These are phyloP conservation scores for Agrocybe praecox DNA, from an alignment of 768 basidiomycete species.

Conservation along the genomic window DNA sequence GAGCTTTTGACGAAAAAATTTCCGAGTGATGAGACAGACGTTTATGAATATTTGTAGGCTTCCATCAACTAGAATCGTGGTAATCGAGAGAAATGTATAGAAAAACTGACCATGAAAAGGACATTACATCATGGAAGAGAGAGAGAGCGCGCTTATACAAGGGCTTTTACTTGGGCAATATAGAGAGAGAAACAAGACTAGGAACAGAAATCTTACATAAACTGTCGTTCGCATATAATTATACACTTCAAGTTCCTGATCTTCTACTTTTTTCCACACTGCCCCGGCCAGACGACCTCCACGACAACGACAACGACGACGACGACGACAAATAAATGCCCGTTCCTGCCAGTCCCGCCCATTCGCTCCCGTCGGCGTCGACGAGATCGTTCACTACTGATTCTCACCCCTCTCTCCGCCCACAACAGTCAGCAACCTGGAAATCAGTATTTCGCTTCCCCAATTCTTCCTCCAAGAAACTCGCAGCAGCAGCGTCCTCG, in stretches of 20 bases:
- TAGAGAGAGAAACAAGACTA: neutral
- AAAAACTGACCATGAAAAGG: neutral
- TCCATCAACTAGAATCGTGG: neutral
- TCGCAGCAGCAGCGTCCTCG: slow-evolving; percentile 39
- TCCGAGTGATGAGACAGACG: neutral
- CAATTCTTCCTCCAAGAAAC: slow-evolving; percentile 65
- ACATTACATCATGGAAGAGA: neutral
- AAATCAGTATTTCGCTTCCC: slow-evolving; percentile 76
- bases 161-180: neutral
- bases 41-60: neutral
- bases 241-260: slow-evolving; percentile 24
- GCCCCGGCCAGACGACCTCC: slow-evolving; percentile 12
- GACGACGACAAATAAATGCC: too few species aligned
- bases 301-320: slow-evolving; percentile 11
- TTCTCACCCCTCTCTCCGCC: slow-evolving; percentile 27
- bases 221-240: slow-evolving; percentile 18
- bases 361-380: slow-evolving; percentile 17
- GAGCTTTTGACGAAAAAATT: neutral
- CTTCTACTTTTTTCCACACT: slow-evolving; percentile 16
- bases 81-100: neutral
- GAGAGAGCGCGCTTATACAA: neutral
- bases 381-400: slow-evolving; percentile 18
- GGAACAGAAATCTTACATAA: slow-evolving; percentile 30
- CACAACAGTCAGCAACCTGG: slow-evolving; percentile 48
- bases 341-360: slow-evolving; percentile 24